Evolutionary conservation across 805 yeast genomes (phyloP).

Genomic region (Blastobotrys muscicola): DNA sequence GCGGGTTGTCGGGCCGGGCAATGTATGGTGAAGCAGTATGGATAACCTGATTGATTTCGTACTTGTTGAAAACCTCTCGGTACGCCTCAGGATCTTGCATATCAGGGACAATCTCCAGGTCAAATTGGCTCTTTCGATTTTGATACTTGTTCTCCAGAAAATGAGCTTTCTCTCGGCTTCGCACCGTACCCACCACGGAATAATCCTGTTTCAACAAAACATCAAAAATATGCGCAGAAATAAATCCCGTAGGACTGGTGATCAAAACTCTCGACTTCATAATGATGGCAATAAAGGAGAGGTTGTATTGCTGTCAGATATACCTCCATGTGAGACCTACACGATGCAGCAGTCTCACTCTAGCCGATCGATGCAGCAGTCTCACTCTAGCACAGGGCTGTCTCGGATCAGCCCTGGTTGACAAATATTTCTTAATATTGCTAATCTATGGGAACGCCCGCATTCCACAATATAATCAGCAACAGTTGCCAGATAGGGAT

Average conservation of each 20-base stretch:
- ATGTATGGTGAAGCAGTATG: constrained; percentile 36
- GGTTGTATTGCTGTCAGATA: no score
- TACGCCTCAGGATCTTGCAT: constrained; percentile 35
- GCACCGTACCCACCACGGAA: constrained; percentile 38
- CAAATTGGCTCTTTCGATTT: constrained; percentile 12
- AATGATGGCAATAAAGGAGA: no score
- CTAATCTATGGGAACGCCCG: background rate
- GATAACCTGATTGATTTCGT: constrained; percentile 27
- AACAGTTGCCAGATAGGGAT: background rate
- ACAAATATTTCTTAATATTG: background rate
- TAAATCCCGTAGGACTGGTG: constrained; percentile 43
- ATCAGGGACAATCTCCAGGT: constrained; percentile 24
- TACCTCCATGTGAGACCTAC: no score
- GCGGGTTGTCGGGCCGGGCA: constrained; percentile 28
- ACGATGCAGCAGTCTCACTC: no score
- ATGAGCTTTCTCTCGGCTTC: constrained; percentile 31
- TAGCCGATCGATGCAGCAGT: no score
- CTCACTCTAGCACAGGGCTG: no score
- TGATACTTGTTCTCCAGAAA: constrained; percentile 20
- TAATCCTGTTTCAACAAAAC: constrained; percentile 32
- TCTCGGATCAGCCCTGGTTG: no score
- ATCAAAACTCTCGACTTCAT: constrained; percentile 24
- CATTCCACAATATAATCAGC: background rate
- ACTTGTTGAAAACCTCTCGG: constrained; percentile 36
- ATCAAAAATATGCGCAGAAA: constrained; percentile 37